Conservation (phyloP, 805 yeast genomes). For the Kuraishia capsulata region DNA sequence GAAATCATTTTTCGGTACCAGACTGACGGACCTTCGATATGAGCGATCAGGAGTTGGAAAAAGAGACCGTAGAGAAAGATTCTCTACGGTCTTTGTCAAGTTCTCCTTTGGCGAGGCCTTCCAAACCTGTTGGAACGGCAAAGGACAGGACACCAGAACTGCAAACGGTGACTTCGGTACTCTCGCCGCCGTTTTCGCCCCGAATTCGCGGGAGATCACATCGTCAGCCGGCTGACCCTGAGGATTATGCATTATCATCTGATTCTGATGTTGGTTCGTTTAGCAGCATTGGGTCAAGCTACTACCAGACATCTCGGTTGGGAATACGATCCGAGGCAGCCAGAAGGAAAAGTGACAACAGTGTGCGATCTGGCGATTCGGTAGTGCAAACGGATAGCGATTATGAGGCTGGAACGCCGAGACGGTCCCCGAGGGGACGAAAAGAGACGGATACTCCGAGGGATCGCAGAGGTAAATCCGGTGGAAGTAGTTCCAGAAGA, state of each 20-base stretch:
- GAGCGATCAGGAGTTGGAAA: no score
- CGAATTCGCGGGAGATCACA: slow-evolving; percentile 12
- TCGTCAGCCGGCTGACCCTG: slow-evolving; percentile 8
- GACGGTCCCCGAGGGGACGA: neutral
- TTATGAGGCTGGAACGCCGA: neutral
- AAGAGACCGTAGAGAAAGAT: no score
- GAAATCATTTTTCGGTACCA: no score
- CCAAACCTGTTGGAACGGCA: no score
- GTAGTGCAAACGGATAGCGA: neutral
- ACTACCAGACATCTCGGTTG: neutral
- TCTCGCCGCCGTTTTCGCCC: slow-evolving; percentile 19
- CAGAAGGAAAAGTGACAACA: no score
- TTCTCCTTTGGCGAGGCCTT: no score
- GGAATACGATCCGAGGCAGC: neutral
- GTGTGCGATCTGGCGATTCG: neutral
- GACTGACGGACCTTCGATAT: no score
- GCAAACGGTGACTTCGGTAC: slow-evolving; percentile 13
- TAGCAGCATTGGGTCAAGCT: slow-evolving; percentile 5
- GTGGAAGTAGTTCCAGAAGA: slow-evolving; percentile 10
- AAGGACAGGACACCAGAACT: slow-evolving; percentile 5
- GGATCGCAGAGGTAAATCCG: slow-evolving; percentile 2
- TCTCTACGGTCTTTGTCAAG: no score
- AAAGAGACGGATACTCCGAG: neutral
- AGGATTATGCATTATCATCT: slow-evolving; percentile 21
- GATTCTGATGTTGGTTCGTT: slow-evolving; percentile 22